Percentiles rank a stretch among this genome's conserved stretches.
Conservation (phyloP, 495 filamentous ascomycete species). For the Penicillium canescens region DNA sequence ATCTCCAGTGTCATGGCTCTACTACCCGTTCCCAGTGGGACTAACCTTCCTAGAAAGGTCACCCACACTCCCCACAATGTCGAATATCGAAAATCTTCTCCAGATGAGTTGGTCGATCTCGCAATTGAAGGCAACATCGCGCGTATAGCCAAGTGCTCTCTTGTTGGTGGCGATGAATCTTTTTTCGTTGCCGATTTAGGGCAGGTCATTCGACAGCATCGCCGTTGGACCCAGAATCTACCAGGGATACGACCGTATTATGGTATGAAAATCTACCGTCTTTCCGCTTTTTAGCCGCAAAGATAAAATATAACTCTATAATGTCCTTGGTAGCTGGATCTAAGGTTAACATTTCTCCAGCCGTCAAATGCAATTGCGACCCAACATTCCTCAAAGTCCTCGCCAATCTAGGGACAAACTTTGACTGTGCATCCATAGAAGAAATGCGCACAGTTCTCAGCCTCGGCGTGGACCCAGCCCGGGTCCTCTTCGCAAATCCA, state of each 20-base stretch:
- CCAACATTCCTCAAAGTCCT: constrained; percentile 24
- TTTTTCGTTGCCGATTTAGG: constrained; percentile 31
- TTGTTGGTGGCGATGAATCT: constrained; percentile 17
- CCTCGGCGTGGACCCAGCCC: constrained; percentile 27
- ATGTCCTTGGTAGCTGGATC: not conserved
- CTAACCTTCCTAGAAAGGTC: not conserved
- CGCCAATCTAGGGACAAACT: constrained; percentile 24
- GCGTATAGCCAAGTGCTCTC: constrained; percentile 2
- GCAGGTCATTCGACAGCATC: constrained; percentile 13
- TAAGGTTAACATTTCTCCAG: constrained; percentile 9
- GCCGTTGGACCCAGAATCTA: constrained; percentile 12
- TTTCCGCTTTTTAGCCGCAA: not conserved
- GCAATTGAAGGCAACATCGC: constrained; percentile 14
- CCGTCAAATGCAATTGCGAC: constrained; percentile 41
- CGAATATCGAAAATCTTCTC: constrained; percentile 3
- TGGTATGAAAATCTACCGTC: constrained; percentile 4
- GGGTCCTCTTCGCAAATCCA: constrained; percentile 37
- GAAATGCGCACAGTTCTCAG: constrained; percentile 28
- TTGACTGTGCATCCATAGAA: constrained; percentile 35
- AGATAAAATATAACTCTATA: not conserved
- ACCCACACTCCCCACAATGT: not conserved
- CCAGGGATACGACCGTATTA: constrained; percentile 24
- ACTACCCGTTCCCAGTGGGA: not conserved
- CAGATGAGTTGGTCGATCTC: constrained; percentile 14
- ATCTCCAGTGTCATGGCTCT: constrained; percentile 9